These are phyloP conservation scores for Cyclotella cryptica DNA, from an alignment of 108 stramenopile genomes.

Conservation along the genomic window DNA sequence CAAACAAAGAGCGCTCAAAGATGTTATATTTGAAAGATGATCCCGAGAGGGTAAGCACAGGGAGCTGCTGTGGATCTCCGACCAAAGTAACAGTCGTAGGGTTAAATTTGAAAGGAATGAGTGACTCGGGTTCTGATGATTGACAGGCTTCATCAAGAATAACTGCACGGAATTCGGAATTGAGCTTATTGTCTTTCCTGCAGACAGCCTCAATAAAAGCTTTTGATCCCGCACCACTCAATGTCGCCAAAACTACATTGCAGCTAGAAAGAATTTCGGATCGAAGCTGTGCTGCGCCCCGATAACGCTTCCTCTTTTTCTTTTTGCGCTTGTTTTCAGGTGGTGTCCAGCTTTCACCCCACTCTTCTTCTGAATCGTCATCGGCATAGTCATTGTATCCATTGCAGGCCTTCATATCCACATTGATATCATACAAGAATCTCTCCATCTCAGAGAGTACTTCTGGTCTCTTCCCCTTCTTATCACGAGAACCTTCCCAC, in stretches of 20 bases:
- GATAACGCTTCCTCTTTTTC: slow-evolving; percentile 38
- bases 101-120: slow-evolving; percentile 83
- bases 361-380: slow-evolving; percentile 28
- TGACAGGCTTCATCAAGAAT: slow-evolving; percentile 94
- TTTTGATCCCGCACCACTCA: slow-evolving; percentile 61
- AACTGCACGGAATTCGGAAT: slow-evolving; percentile 77
- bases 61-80: slow-evolving; percentile 87
- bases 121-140: slow-evolving; percentile 79
- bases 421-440: slow-evolving; percentile 53
- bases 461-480: slow-evolving; percentile 27
- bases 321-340: slow-evolving; percentile 21
- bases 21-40: slow-evolving; percentile 50
- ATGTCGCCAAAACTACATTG: slow-evolving; percentile 56
- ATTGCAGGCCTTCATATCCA: slow-evolving; percentile 43
- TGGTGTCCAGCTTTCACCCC: slow-evolving; percentile 32
- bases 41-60: slow-evolving; percentile 75
- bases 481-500: slow-evolving; percentile 42
- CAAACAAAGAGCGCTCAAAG: slow-evolving; percentile 74
- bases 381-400: slow-evolving; percentile 22
- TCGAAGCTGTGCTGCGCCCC: slow-evolving; percentile 16
- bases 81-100: slow-evolving; percentile 47
- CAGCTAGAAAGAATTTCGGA: slow-evolving; percentile 52
- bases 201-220: slow-evolving; percentile 60
- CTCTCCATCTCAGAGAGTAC: slow-evolving; percentile 46
- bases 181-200: slow-evolving; percentile 41